Conservation (phyloP, 2,329 filamentous ascomycete genomes). For the Fusarium incarnatum region DNA sequence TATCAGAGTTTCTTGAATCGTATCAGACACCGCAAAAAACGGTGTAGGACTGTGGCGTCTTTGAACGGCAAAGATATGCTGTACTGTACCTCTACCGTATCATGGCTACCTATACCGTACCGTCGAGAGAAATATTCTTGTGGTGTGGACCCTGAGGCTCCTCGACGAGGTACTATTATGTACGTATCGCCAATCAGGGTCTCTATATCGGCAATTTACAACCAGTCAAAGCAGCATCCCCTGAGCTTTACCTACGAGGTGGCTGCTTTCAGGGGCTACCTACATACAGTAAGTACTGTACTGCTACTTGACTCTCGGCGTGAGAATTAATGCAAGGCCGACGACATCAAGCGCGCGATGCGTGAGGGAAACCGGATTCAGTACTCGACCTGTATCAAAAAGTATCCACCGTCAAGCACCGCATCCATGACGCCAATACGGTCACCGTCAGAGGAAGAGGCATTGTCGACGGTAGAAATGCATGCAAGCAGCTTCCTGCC, state of each 20-base stretch:
- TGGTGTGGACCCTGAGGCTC: slow-evolving; percentile 48
- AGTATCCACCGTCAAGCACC: slow-evolving; percentile 34
- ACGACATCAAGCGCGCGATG: slow-evolving; percentile 32
- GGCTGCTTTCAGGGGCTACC: slow-evolving; percentile 7
- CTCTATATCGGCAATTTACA: slow-evolving; percentile 28
- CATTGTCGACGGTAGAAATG: slow-evolving; percentile 33
- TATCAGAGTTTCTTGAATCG: slow-evolving; percentile 22
- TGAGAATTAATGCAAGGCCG: slow-evolving; percentile 30
- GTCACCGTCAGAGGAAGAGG: slow-evolving; percentile 37
- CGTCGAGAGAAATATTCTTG: neutral
- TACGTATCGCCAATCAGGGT: slow-evolving; percentile 36
- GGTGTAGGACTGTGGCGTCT: slow-evolving; percentile 26
- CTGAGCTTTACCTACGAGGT: slow-evolving; percentile 1
- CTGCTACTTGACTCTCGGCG: slow-evolving; percentile 3
- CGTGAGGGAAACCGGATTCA: slow-evolving; percentile 31
- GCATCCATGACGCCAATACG: slow-evolving; percentile 38
- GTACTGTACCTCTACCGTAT: neutral
- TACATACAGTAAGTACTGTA: neutral
- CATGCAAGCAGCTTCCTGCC: slow-evolving; percentile 14
- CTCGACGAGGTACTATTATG: neutral
- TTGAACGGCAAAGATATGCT: slow-evolving; percentile 36
- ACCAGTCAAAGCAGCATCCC: slow-evolving; percentile 26
- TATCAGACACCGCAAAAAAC: slow-evolving; percentile 29
- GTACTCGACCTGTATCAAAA: neutral
- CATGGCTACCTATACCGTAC: neutral